Base-by-base conservation (phyloP, 192 early-diverging fungal species). In the Backusella mclennaniae region DNA sequence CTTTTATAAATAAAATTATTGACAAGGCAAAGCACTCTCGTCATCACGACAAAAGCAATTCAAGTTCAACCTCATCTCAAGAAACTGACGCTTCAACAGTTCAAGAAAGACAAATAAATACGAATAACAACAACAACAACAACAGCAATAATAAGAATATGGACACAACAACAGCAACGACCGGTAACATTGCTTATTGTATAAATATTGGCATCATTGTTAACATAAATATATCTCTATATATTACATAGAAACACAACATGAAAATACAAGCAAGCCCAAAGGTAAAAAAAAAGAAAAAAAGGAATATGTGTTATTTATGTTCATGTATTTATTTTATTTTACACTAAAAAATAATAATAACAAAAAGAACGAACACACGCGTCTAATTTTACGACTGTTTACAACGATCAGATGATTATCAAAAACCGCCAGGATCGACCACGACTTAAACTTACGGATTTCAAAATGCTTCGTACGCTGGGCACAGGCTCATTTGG, bases 401-500 rank as follows among this genome's bases (percentile, higher is more conserved):
- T 76, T n/a, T 83, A 76, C 39, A 80, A 81, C 74, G 82, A 83
- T 21, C 66, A 76, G 29, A 67, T 46, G 3, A 77, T 84, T 14
- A 76, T 84, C 4, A 73, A 77, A 46, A 73, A 80, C 39, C 76
- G 82, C 7, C 76, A 77, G 9, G 69, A 85, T 59, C 77, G 87
- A 59, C 82, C 85, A 66, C 85, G 87, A 74, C 82, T 93, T 44
- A 86, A 85, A 77, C 88, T 99, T 52, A 84, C 87, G 39, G 95
- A 98, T 77, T 95, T 98, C 74, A 86, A 91, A 67, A 86, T 98
- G 69, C 88, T 93, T 74, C 92, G 95, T 44, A 99, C 98, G 14
- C 83, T 99, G 19, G 98, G 98, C 6, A 99, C 98, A 0, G 98
- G 98, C 15, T 97, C 95, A 3, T 98, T 99, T 86, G 98, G 98